Evolutionary conservation across 1,139 yeast genomes (phyloP).

Genomic region (Scheffersomyces segobiensis): DNA sequence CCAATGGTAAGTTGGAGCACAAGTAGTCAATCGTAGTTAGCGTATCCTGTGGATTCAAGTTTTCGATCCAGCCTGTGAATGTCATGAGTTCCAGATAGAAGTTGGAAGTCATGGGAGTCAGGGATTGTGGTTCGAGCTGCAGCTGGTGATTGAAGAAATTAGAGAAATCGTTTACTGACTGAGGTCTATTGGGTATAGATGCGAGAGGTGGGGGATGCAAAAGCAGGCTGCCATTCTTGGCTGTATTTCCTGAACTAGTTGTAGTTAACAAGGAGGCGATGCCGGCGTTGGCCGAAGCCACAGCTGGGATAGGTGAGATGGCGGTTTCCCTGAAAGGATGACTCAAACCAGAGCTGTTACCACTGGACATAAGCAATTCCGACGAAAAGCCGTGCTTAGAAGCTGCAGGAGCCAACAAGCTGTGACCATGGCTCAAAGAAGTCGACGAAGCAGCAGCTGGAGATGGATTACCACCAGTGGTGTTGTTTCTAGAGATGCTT

Average conservation of each 20-base stretch:
- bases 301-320: conserved; percentile 21
- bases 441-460: conserved; percentile 4
- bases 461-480: conserved; percentile 2
- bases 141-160: conserved; percentile 25
- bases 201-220: conserved; percentile 17
- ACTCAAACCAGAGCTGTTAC: conserved; percentile 9
- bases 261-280: conserved; percentile 11
- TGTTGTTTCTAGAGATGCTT: conserved; percentile 8
- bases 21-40: conserved; percentile 60
- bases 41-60: conserved; percentile 56
- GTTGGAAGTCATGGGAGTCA: conserved; percentile 15
- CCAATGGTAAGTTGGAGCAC: conserved; percentile 51
- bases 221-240: conserved; percentile 7
- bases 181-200: conserved; percentile 43
- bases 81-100: conserved; percentile 49
- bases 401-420: conserved; percentile 24
- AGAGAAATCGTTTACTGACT: conserved; percentile 44
- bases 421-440: conserved; percentile 11
- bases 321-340: conserved; percentile 23
- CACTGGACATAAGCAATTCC: conserved; percentile 13
- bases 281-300: conserved; percentile 10
- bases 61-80: conserved; percentile 61
- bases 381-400: conserved; percentile 21
- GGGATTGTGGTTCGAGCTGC: conserved; percentile 17
- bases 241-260: conserved; percentile 1